A percentile compares a stretch with the other conserved stretches of the same genome.
phyloP scores from a whole-genome alignment of 2,329 filamentous ascomycete genomes.

The Colletotrichum musicola region DNA sequence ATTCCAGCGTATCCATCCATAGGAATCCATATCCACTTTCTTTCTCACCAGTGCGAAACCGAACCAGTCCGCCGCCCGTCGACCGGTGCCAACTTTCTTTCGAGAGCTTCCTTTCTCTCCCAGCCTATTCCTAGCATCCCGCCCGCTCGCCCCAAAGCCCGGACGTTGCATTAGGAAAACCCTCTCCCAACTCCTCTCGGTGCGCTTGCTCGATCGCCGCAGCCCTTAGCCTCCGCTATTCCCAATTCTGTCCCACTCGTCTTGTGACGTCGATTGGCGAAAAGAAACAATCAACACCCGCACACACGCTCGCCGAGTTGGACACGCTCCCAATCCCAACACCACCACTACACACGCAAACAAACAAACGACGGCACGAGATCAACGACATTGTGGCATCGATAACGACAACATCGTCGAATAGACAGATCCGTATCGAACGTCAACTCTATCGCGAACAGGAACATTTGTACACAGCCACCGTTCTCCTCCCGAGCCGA shows the following conservation, averaged over 20 bases:
- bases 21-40: too few relatives aligned
- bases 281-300: conserved; percentile 11
- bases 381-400: conserved; percentile 1
- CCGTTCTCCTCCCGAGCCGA: not conserved
- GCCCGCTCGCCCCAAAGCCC: conserved; percentile 7
- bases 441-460: conserved; percentile 13
- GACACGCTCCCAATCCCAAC: not conserved
- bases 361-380: not conserved
- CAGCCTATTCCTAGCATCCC: conserved; percentile 16
- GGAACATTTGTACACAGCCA: not conserved
- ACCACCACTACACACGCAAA: not conserved
- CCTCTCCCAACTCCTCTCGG: conserved; percentile 1
- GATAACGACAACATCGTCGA: too few relatives aligned
- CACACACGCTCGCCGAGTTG: too few relatives aligned
- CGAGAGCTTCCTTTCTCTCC: conserved; percentile 16
- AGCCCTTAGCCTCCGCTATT: conserved; percentile 17
- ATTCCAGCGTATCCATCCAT: too few relatives aligned
- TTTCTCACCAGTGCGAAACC: conserved; percentile 20
- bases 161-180: conserved; percentile 11
- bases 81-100: conserved; percentile 36
- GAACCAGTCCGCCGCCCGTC: conserved; percentile 20
- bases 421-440: not conserved
- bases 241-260: conserved; percentile 1
- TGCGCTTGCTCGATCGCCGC: not conserved
- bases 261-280: conserved; percentile 37